Evolutionary conservation across 2,329 filamentous ascomycete species (phyloP).

Genomic region (Sarocladium brachiariae): DNA sequence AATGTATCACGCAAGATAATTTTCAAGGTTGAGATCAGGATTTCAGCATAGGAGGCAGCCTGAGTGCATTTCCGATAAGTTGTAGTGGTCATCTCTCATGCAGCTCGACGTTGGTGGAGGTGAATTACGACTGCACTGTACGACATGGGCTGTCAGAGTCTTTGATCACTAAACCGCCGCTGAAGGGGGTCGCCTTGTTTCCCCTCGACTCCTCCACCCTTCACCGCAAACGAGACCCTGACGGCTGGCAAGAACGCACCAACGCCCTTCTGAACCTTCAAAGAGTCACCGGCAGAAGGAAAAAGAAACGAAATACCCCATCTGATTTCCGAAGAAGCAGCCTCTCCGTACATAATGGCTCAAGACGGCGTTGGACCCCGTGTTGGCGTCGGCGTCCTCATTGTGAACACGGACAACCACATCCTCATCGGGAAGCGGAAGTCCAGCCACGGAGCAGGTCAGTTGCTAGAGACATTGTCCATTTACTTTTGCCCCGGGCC

Average conservation of each 20-base stretch:
- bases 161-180: background rate
- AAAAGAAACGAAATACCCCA: background rate
- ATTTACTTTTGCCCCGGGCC: background rate
- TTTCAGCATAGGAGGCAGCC: background rate
- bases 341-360: background rate
- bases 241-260: background rate
- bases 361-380: constrained; percentile 23
- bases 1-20: background rate
- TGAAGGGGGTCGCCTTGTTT: background rate
- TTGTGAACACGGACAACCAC: constrained; percentile 34
- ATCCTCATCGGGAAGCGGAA: constrained; percentile 41
- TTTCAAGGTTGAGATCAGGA: background rate
- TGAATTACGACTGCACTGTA: background rate
- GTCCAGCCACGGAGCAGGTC: constrained; percentile 43
- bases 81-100: background rate
- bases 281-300: background rate
- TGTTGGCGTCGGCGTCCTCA: constrained; percentile 42
- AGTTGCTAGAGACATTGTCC: constrained; percentile 9
- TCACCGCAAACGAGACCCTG: no score
- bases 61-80: background rate
- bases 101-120: background rate
- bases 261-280: background rate
- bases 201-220: background rate
- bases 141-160: no score
- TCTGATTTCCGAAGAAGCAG: background rate